phyloP scores from a whole-genome alignment of 2,329 filamentous ascomycete species.

The Arthrinium puccinioides region DNA sequence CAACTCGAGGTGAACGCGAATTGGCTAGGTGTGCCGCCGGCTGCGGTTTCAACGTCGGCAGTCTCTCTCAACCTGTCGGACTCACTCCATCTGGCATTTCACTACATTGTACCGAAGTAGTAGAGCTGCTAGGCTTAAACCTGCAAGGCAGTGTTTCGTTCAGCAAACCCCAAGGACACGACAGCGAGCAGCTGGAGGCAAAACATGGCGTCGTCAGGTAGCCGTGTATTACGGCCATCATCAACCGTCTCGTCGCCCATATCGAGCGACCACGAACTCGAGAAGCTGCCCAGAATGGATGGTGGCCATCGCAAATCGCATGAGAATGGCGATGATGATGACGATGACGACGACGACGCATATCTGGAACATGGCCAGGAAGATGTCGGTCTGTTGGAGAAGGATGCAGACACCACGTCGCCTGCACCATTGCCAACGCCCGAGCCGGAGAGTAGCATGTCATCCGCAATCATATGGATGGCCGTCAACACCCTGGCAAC shows the following conservation, averaged over 20 bases:
- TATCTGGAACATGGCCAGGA: slow-evolving; percentile 32
- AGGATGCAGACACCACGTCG: slow-evolving; percentile 20
- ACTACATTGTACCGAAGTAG: too few relatives aligned
- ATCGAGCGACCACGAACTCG: slow-evolving; percentile 23
- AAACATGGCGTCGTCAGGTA: too few relatives aligned
- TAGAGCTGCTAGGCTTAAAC: too few relatives aligned
- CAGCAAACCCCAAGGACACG: too few relatives aligned
- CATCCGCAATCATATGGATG: slow-evolving; percentile 46
- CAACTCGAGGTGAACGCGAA: too few relatives aligned
- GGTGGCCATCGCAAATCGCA: slow-evolving; percentile 23
- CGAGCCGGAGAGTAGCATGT: slow-evolving; percentile 22
- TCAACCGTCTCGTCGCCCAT: slow-evolving; percentile 8
- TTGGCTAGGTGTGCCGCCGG: too few relatives aligned
- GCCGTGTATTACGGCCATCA: too few relatives aligned
- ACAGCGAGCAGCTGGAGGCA: too few relatives aligned
- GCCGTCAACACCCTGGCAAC: slow-evolving; percentile 55
- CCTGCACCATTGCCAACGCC: slow-evolving; percentile 21
- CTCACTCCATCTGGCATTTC: too few relatives aligned
- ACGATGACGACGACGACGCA: slow-evolving; percentile 27
- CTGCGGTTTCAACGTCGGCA: too few relatives aligned
- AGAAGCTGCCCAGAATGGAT: slow-evolving; percentile 21
- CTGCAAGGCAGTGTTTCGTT: too few relatives aligned
- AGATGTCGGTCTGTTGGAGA: slow-evolving; percentile 30
- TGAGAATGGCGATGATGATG: slow-evolving; percentile 22
- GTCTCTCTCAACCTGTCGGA: too few relatives aligned